These are phyloP conservation scores for Ustilago shanxiensis DNA, from an alignment of 1,284 basidiomycete genomes.

Conservation along the genomic window DNA sequence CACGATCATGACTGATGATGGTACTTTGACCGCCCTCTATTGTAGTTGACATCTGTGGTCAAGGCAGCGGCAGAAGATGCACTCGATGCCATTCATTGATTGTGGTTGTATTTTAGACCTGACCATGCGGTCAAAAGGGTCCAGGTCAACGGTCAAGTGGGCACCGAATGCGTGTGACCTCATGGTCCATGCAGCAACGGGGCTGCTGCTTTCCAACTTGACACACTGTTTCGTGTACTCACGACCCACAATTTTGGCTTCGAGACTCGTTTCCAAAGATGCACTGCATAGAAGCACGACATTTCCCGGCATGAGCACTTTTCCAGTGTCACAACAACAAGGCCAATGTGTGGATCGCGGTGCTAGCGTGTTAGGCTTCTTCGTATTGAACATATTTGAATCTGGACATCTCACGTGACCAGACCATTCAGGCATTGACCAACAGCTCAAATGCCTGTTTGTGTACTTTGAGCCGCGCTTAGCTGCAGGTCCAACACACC, in stretches of 20 bases:
- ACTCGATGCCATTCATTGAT: too few relatives aligned
- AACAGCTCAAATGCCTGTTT: constrained; percentile 8
- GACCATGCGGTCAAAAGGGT: constrained; percentile 2
- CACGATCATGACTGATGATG: too few relatives aligned
- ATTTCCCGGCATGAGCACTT: not conserved
- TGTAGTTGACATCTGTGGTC: too few relatives aligned
- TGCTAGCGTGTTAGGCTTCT: not conserved
- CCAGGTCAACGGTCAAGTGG: not conserved
- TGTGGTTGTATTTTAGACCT: too few relatives aligned
- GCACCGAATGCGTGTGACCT: constrained; percentile 4
- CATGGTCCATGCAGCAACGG: constrained; percentile 12
- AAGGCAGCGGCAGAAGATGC: too few relatives aligned
- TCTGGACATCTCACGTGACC: constrained; percentile 22
- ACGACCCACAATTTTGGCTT: not conserved
- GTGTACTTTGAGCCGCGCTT: not conserved
- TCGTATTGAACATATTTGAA: too few relatives aligned
- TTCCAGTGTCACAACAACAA: not conserved
- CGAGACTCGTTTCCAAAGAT: not conserved
- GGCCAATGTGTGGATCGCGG: not conserved
- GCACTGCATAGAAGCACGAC: constrained; percentile 5
- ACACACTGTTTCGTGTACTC: not conserved
- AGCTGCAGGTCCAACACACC: constrained; percentile 21
- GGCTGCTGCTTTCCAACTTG: not conserved
- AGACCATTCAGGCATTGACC: too few relatives aligned
- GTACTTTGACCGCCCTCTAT: too few relatives aligned